Conservation (phyloP, 116 monocot species). For the Zostera marina region DNA sequence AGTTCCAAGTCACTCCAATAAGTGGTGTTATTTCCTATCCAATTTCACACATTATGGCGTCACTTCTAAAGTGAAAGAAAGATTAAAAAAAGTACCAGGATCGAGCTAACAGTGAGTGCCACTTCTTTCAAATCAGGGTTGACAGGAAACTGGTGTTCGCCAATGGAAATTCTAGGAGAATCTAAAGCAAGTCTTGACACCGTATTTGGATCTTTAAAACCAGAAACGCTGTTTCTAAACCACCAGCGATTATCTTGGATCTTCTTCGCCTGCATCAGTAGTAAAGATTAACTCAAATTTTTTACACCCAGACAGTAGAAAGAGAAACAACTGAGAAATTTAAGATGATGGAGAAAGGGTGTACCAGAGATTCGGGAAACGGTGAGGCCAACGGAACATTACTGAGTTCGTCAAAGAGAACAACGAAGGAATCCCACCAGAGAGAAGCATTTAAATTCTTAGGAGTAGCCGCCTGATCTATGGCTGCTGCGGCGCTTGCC, state of each 20-base stretch:
- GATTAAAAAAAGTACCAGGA: conserved; percentile 38
- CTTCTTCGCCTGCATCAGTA: conserved; percentile 37
- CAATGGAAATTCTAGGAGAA: conserved; percentile 32
- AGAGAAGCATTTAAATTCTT: conserved; percentile 41
- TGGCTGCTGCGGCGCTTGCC: conserved; percentile 30
- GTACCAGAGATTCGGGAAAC: conserved; percentile 13
- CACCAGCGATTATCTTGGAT: conserved; percentile 47
- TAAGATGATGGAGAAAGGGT: background rate
- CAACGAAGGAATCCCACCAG: conserved; percentile 85
- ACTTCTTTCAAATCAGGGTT: conserved; percentile 41
- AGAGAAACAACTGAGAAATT: background rate
- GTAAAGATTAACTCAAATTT: background rate
- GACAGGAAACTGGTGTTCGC: conserved; percentile 23
- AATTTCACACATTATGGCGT: no score
- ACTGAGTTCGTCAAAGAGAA: conserved; percentile 66
- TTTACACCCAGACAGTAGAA: background rate
- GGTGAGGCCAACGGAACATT: conserved; percentile 23
- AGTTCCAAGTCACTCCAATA: no score
- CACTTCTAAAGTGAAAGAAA: background rate
- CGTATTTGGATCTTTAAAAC: conserved; percentile 44
- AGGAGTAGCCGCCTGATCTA: conserved; percentile 12
- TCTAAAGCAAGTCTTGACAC: conserved; percentile 51
- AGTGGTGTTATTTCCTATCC: no score
- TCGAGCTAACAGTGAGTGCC: conserved; percentile 43
- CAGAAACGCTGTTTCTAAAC: conserved; percentile 40